Percentiles rank a stretch among this genome's conserved stretches.
These are phyloP conservation scores for Gentiana dahurica DNA, from an alignment of 257 asterid genomes.

Conservation along the genomic window DNA sequence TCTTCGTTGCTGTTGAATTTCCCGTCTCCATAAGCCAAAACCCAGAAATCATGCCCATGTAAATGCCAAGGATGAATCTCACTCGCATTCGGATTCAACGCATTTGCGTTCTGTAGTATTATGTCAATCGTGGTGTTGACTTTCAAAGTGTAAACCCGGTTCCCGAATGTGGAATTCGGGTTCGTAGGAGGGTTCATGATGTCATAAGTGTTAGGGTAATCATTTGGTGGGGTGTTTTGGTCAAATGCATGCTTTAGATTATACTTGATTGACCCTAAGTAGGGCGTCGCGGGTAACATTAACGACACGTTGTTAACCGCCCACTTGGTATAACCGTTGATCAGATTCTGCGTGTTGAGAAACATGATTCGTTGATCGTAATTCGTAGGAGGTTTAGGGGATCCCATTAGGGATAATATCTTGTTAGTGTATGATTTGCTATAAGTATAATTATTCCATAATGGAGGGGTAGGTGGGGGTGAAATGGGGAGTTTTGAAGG, in stretches of 20 bases:
- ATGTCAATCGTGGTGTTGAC: constrained; percentile 59
- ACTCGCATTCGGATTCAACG: constrained; percentile 36
- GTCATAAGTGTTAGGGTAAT: constrained; percentile 24
- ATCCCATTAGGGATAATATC: constrained; percentile 28
- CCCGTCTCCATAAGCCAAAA: constrained; percentile 70
- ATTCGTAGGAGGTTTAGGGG: constrained; percentile 36
- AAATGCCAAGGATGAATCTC: constrained; percentile 90
- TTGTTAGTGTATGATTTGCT: constrained; percentile 44
- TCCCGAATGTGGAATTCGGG: constrained; percentile 48
- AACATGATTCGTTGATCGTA: constrained; percentile 34
- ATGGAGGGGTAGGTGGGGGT: constrained; percentile 48
- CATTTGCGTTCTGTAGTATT: constrained; percentile 66
- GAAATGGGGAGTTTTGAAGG: constrained; percentile 30
- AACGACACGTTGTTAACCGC: constrained; percentile 67
- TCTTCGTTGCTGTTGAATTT: constrained; percentile 30
- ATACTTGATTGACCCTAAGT: constrained; percentile 43
- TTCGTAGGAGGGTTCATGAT: constrained; percentile 41
- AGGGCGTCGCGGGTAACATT: constrained; percentile 58
- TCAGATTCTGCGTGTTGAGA: constrained; percentile 52
- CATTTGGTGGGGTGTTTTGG: constrained; percentile 29
- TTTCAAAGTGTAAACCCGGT: constrained; percentile 38
- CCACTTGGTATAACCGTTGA: constrained; percentile 61
- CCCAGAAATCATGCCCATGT: constrained; percentile 88
- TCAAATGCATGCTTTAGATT: constrained; percentile 33
- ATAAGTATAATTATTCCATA: constrained; percentile 50